Conservation (phyloP, 495 filamentous ascomycete species). For the Lasiosphaeris hirsuta region DNA sequence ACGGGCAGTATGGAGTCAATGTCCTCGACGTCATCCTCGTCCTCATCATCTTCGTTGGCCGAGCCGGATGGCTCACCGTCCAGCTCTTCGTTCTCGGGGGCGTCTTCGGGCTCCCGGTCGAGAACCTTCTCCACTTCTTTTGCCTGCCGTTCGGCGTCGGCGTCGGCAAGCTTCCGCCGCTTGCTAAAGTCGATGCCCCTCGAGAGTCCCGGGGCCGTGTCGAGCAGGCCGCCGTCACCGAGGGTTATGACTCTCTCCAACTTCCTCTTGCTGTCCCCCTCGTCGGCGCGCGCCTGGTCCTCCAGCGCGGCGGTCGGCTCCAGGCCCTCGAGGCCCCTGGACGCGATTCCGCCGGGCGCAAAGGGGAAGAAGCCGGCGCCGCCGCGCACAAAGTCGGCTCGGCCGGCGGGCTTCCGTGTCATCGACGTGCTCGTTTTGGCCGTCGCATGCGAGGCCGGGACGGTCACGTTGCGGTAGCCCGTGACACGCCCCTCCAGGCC, state of each 20-base stretch:
- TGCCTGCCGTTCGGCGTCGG: slow-evolving; percentile 48
- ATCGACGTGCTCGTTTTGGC: slow-evolving; percentile 97
- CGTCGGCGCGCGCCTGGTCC: slow-evolving; percentile 47
- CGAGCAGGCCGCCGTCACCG: slow-evolving; percentile 74
- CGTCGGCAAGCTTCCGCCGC: slow-evolving; percentile 53
- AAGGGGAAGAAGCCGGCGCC: slow-evolving; percentile 96
- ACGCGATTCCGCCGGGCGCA: slow-evolving; percentile 79
- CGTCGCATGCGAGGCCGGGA: slow-evolving; percentile 83
- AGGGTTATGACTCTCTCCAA: slow-evolving; percentile 82
- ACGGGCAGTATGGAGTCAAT: slow-evolving; percentile 88
- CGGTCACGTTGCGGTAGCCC: slow-evolving; percentile 90
- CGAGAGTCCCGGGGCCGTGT: slow-evolving; percentile 76
- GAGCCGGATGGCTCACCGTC: slow-evolving; percentile 29
- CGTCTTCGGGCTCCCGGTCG: slow-evolving; percentile 61
- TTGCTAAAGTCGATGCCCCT: slow-evolving; percentile 74
- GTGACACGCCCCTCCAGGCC: slow-evolving; percentile 91
- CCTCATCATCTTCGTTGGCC: slow-evolving; percentile 40
- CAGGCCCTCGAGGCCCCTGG: slow-evolving; percentile 86
- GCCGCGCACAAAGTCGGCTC: slow-evolving; percentile 92
- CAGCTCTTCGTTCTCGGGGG: slow-evolving; percentile 40
- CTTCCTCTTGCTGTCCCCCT: slow-evolving; percentile 43
- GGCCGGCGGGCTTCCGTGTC: slow-evolving; percentile 77
- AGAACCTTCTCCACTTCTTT: slow-evolving; percentile 73
- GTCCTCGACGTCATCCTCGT: slow-evolving; percentile 63
- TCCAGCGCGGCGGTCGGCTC: slow-evolving; percentile 75